Evolutionary conservation across 208 protist genomes (phyloP).

Genomic region (Porcisia hertigi): DNA sequence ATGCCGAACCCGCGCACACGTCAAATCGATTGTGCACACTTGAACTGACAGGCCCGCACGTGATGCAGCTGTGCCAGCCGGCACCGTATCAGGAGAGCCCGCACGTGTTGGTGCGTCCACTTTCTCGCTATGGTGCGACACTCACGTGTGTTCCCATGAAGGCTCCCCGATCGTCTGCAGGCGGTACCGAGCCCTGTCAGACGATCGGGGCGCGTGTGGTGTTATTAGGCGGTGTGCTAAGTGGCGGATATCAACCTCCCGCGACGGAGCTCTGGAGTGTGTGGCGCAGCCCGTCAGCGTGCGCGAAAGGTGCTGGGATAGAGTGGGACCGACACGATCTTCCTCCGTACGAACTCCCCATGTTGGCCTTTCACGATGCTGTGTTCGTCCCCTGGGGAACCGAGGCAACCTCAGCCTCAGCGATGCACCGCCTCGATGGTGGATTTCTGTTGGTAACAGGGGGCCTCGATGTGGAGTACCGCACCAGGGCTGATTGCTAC

Average conservation of each 20-base stretch:
- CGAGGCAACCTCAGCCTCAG: not conserved
- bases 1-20: slow-evolving; percentile 22
- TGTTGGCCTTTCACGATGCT: slow-evolving; percentile 47
- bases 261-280: slow-evolving; percentile 42
- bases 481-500: slow-evolving; percentile 51
- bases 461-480: slow-evolving; percentile 58
- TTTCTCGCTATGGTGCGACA: slow-evolving; percentile 50
- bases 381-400: slow-evolving; percentile 26
- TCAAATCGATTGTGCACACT: slow-evolving; percentile 28
- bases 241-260: slow-evolving; percentile 30
- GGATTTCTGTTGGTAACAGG: slow-evolving; percentile 59
- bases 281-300: slow-evolving; percentile 22
- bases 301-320: slow-evolving; percentile 10
- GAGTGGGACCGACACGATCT: slow-evolving; percentile 35
- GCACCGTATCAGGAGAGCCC: slow-evolving; percentile 51
- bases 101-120: slow-evolving; percentile 54
- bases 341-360: slow-evolving; percentile 47
- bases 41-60: slow-evolving; percentile 48
- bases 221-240: slow-evolving; percentile 27
- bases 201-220: slow-evolving; percentile 21
- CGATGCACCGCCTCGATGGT: slow-evolving; percentile 2
- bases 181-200: not conserved
- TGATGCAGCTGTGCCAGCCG: slow-evolving; percentile 29
- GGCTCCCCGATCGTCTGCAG: not conserved
- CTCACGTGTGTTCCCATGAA: slow-evolving; percentile 29